Percentiles rank a stretch among this genome's conserved stretches.
These are phyloP conservation scores for Solanum etuberosum DNA, from an alignment of 257 asterid species.

Conservation along the genomic window DNA sequence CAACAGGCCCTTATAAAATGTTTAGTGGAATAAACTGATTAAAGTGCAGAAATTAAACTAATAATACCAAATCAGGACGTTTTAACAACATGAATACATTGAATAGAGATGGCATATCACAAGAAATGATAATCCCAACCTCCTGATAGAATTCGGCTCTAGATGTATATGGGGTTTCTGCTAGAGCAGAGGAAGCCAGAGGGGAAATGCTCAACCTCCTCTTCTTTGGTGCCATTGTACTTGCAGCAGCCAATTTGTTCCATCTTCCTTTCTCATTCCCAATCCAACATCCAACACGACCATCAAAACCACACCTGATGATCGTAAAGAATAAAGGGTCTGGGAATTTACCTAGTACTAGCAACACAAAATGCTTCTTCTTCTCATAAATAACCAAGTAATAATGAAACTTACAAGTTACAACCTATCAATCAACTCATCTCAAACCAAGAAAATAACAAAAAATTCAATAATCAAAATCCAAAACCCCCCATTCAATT, in stretches of 20 bases:
- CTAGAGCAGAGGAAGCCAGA: slow-evolving; percentile 52
- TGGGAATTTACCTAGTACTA: slow-evolving; percentile 44
- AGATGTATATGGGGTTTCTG: slow-evolving; percentile 32
- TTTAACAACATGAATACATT: not conserved
- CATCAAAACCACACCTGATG: slow-evolving; percentile 62
- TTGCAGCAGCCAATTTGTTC: slow-evolving; percentile 19
- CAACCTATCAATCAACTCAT: not conserved
- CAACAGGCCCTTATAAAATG: not conserved
- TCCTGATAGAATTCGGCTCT: slow-evolving; percentile 53
- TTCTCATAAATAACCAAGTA: slow-evolving; percentile 22
- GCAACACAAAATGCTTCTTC: slow-evolving; percentile 28
- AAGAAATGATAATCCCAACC: slow-evolving; percentile 31
- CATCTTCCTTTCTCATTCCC: slow-evolving; percentile 38
- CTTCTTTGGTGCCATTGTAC: slow-evolving; percentile 41
- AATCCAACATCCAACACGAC: slow-evolving; percentile 49
- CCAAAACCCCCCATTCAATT: not conserved
- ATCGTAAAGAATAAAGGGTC: slow-evolving; percentile 55
- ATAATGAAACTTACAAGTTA: not conserved
- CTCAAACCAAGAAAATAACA: not conserved
- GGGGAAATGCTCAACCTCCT: slow-evolving; percentile 49
- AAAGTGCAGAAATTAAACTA: not conserved
- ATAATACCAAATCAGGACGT: not conserved
- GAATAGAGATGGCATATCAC: not conserved
- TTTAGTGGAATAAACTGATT: not conserved
- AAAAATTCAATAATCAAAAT: slow-evolving; percentile 4